Evolutionary conservation across 75 land plant species (phyloP).

Genomic region (Cryptomeria japonica): DNA sequence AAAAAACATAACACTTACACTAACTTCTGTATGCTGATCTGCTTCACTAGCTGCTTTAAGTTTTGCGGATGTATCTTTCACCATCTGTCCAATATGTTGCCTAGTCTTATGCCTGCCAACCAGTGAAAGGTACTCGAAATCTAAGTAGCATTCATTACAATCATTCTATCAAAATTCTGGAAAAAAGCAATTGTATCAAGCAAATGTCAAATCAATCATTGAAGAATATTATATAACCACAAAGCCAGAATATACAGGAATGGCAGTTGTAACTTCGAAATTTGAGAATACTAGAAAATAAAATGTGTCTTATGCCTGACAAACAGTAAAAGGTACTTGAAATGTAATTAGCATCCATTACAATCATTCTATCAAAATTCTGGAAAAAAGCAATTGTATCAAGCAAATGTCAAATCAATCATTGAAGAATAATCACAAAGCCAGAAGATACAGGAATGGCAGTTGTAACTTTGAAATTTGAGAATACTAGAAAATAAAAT

Average conservation of each 20-base stretch:
- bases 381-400: neutral
- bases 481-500: neutral
- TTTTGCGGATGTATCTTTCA: slow-evolving; percentile 79
- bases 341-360: neutral
- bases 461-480: neutral
- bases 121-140: neutral
- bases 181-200: neutral
- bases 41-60: slow-evolving; percentile 75
- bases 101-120: slow-evolving; percentile 71
- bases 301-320: slow-evolving; percentile 61
- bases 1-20: slow-evolving; percentile 39
- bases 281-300: neutral
- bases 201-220: neutral
- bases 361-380: neutral
- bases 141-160: neutral
- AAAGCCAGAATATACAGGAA: neutral
- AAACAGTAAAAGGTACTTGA: neutral
- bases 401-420: neutral
- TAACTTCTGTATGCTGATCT: slow-evolving; percentile 60
- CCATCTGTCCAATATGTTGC: slow-evolving; percentile 74
- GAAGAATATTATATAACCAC: no score
- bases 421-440: no score
- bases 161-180: neutral
- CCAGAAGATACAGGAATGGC: neutral
- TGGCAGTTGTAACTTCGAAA: neutral